Evolutionary conservation across 1,284 basidiomycete species (phyloP), one percentile per base, ranked within the genome.

Genomic region (Tilletia walkeri): DNA sequence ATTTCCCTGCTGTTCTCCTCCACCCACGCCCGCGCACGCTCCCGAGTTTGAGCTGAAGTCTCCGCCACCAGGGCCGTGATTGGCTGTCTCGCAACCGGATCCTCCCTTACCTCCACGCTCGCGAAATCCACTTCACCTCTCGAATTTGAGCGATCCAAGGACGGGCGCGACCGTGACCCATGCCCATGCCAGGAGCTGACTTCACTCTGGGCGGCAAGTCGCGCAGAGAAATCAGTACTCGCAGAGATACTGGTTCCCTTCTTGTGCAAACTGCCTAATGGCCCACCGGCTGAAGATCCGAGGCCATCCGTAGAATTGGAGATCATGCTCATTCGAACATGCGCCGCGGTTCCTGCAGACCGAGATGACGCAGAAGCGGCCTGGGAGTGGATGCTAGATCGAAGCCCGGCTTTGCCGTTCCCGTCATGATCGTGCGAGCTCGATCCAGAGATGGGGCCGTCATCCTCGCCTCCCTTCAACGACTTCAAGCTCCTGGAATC

Each of bases 161-260:
- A 24, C 50, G 50, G 20, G n/a, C 20, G 18, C n/a, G 50, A 18
- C 6, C 50, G 50, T 24, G 16, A 16, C 6, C 20, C 50, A 18
- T 53, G 50, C n/a, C 50, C 50, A 18, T 53, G 50, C 50, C 36
- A 68, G 4, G 72, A 70, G 48, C 67, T 67, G 34, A 63, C 66
- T 12, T 76, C 74, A 4, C 66, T 73, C 39, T 76, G 76, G 0
- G 73, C 72, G 14, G 72, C 73, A 3, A 76, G 61, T 10, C 72
- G 72, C 30, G 72, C 71, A 2, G 76, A 76, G 18, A 74, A 66
- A 50, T 74, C 73, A 20, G 74, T 74, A 7, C 50, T 24, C 7
- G 50, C 50, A 9, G 50, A 53, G 16, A 53, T 53, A 3, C 50
- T 53, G 18, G 50, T 18, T 7, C 12, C 50, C 20, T 24, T 53